A percentile compares a stretch with the other conserved stretches of the same genome.
phyloP scores from a whole-genome alignment of 2,329 filamentous ascomycete genomes.

The Penicillium sp. region DNA sequence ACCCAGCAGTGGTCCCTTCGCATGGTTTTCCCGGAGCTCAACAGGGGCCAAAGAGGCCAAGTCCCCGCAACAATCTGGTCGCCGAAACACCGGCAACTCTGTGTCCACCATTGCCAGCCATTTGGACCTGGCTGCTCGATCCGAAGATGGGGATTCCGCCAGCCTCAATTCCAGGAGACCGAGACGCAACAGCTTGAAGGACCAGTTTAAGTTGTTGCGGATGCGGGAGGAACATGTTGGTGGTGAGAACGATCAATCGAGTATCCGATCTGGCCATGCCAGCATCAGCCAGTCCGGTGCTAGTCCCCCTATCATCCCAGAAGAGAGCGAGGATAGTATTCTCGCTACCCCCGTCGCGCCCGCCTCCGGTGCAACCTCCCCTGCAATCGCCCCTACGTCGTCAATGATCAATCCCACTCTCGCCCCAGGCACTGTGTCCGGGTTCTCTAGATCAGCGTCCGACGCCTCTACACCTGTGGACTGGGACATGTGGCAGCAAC shows the following conservation, averaged over 20 bases:
- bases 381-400: constrained; percentile 48
- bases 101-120: constrained; percentile 74
- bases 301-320: constrained; percentile 46
- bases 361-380: constrained; percentile 28
- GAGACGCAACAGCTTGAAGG: constrained; percentile 62
- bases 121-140: constrained; percentile 67
- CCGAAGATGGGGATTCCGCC: constrained; percentile 57
- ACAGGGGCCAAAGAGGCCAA: constrained; percentile 51
- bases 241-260: constrained; percentile 53
- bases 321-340: constrained; percentile 43
- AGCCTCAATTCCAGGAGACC: constrained; percentile 45
- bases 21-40: constrained; percentile 70
- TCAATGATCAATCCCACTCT: constrained; percentile 63
- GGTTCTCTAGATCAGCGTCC: constrained; percentile 64
- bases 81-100: constrained; percentile 75
- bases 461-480: constrained; percentile 72
- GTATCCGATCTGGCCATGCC: constrained; percentile 43
- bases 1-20: constrained; percentile 80
- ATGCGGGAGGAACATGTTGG: constrained; percentile 67
- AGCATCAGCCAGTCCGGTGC: constrained; percentile 41
- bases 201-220: constrained; percentile 71
- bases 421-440: constrained; percentile 79
- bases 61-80: constrained; percentile 49
- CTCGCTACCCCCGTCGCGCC: constrained; percentile 23
- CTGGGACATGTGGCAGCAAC: constrained; percentile 96